Conservation (phyloP, 164 flowering plant species). For the Brasenia schreberi region DNA sequence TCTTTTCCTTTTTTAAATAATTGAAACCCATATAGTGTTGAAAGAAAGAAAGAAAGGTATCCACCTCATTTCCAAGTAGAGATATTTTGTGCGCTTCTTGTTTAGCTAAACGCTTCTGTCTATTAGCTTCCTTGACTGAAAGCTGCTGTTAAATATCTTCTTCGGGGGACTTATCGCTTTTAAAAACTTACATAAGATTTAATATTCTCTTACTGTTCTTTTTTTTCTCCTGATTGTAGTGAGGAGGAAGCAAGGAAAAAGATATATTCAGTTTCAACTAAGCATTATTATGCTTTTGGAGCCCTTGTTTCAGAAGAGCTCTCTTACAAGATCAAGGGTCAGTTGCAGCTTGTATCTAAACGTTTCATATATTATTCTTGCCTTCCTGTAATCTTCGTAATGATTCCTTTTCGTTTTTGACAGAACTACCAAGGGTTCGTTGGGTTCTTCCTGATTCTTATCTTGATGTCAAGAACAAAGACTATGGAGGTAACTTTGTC, state of each 20-base stretch:
- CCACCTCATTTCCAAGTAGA: too few species aligned
- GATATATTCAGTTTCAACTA: constrained; percentile 32
- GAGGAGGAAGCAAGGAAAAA: constrained; percentile 28
- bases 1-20: too few species aligned
- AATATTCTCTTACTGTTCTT: background rate
- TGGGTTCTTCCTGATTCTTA: constrained; percentile 47
- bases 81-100: too few species aligned
- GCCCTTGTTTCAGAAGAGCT: constrained; percentile 24
- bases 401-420: background rate
- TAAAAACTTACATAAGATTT: too few species aligned
- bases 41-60: too few species aligned
- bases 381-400: background rate
- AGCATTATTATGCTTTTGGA: constrained; percentile 29
- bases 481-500: constrained; percentile 21
- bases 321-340: constrained; percentile 23
- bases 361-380: background rate
- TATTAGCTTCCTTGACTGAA: too few species aligned
- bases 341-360: background rate
- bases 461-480: constrained; percentile 25
- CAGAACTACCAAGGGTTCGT: constrained; percentile 25
- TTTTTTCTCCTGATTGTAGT: constrained; percentile 8
- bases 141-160: too few species aligned
- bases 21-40: too few species aligned
- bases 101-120: too few species aligned
- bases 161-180: too few species aligned